Evolutionary conservation across 2,329 filamentous ascomycete genomes (phyloP), one percentile per base, ranked within the genome.

Genomic region (Fusarium bactridioides): DNA sequence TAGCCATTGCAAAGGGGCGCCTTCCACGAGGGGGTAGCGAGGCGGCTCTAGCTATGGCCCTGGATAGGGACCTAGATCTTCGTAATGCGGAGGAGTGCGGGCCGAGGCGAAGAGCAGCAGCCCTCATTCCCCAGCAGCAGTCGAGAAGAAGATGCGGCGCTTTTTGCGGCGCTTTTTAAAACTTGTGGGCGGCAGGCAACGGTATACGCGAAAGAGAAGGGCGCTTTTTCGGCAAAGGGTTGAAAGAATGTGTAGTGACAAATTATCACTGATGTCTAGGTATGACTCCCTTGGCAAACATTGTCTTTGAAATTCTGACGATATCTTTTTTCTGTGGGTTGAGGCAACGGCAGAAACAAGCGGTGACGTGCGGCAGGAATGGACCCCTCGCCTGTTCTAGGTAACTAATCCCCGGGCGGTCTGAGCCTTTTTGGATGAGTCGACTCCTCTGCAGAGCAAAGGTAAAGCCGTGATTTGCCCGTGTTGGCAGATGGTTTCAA

Each of bases 321-420:
- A 70, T 61, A 72, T 67, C 57, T 27, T 41, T 72, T 75, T 75
- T 74, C 65, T 75, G 73, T 74, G 69, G 72, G 68, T 64, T 63
- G 60, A 61, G 64, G 64, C 33, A 61, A 38, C 37, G 74, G 73
- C 64, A 64, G 72, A 78, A 78, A 72, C 70, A 53, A 68, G 79
- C 79, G 79, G 79, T 80, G 66, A 53, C 25, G 4, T 5, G 3
- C 12, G 79, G 79, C 79, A 81, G 72, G 76, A 79, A 70, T 11
- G 58, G 60, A 43, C 58, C 53, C 60, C 61, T 67, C 47, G 47
- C 50, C 45, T 51, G 23, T n/a, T 59, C 43, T 66, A 10, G 60
- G 70, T 15, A 73, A 67, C 56, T 47, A n/a, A 55, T 29, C 23
- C 25, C 50, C 25, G 40, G 61, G 70, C 69, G 70, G 65, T 72